Base-by-base conservation (phyloP, 2,329 filamentous ascomycete genomes). In the Chrysoporthe deuterocubensis region DNA sequence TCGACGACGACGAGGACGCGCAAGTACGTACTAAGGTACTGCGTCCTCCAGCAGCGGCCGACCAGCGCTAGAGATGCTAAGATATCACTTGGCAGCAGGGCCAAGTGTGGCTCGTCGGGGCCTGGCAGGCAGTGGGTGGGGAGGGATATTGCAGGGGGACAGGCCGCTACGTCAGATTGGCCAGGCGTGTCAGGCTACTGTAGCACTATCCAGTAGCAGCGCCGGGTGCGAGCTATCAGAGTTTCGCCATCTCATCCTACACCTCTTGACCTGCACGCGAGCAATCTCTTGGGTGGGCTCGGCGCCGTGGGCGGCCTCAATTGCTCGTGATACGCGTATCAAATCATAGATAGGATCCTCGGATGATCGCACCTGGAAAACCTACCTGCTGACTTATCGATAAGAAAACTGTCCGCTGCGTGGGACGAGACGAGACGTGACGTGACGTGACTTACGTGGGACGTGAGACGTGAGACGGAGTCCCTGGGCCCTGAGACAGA, bases 241-340 rank as follows among this genome's bases (percentile, higher is more conserved):
- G 26, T 54, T 54, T 34, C 13, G 50, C 1, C 26, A 4, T 32
- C 48, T 26, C 37, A 40, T 40, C 11, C 50, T 21, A 54, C 50
- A 34, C 26, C 26, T 34, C 32, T 6, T 26, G 21, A 54, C 50
- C 50, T 54, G 37, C 26, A 26, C 26, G 26, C 26, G 26, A 26
- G 50, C 26, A 54, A 54, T 54, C 26, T 54, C 37, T 40, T 40
- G 37, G 26, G 26, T 9, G 5, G 37, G 6, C 50, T 54, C 16
- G 50, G 50, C 50, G 32, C 50, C 13, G 26, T 34, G 50, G 50
- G 50, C 50, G 50, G 50, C 50, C 50, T 54, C 50, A 26, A n/a
- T 21, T 52, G 21, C 48, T 50, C 46, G 3, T 26, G 26, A 26
- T 26, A 26, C 26, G 26, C 26, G 26, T 26, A 26, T 26, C 26